Evolutionary conservation across 805 yeast genomes (phyloP).

Genomic region (Suhomyces kilbournensis): DNA sequence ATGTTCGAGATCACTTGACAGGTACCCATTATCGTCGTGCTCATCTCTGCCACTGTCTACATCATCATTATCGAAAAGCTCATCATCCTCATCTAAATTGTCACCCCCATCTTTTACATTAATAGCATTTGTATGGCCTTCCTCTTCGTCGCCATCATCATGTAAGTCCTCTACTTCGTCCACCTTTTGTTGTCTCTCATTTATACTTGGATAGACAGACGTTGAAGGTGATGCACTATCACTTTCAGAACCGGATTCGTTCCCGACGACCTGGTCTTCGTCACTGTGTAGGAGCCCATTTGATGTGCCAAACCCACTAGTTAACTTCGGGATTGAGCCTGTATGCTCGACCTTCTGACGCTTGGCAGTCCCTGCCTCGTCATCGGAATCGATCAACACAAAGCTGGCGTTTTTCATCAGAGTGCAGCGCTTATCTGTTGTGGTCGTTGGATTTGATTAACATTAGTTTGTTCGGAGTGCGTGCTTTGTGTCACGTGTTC

Average conservation of each 20-base stretch:
- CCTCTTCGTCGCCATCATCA: neutral
- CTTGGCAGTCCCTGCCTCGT: conserved; percentile 6
- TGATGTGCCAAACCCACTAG: conserved; percentile 9
- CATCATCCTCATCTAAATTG: neutral
- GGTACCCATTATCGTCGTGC: neutral
- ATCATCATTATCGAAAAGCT: neutral
- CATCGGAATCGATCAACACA: conserved; percentile 26
- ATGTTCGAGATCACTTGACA: conserved; percentile 3
- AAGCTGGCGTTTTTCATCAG: conserved; percentile 14
- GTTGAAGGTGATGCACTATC: neutral
- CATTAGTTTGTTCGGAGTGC: neutral
- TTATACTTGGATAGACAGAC: neutral
- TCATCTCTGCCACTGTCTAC: neutral
- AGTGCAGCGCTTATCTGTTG: conserved; percentile 6
- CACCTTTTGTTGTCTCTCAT: too few relatives aligned
- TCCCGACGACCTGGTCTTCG: conserved; percentile 3
- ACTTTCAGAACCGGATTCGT: conserved; percentile 1
- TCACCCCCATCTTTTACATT: neutral
- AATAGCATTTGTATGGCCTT: neutral
- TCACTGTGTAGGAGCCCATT: conserved; percentile 6
- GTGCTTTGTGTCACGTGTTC: neutral
- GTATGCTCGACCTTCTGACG: conserved; percentile 4
- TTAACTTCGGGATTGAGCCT: conserved; percentile 6
- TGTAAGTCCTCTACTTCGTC: too few relatives aligned
- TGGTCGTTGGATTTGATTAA: conserved; percentile 1